A percentile compares a stretch with the other conserved stretches of the same genome.
Evolutionary conservation across 768 basidiomycete species (phyloP).

Genomic region (Boletus fagicola): DNA sequence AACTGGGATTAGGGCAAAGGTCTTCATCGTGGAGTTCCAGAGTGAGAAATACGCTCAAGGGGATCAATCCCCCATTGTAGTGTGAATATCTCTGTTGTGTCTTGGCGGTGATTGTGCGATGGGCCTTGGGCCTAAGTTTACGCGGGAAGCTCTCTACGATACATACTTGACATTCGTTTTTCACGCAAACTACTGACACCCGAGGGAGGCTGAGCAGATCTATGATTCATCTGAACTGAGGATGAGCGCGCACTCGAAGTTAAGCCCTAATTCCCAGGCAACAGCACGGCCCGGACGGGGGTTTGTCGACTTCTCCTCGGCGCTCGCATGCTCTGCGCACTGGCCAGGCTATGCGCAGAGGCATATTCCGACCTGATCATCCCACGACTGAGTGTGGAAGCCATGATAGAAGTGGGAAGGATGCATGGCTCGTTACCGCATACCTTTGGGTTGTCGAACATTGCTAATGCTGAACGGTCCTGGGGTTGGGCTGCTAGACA

Average conservation of each 20-base stretch:
- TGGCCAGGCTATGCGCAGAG: not conserved
- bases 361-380: not conserved
- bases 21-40: not conserved
- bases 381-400: not conserved
- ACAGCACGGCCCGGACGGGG: too few species aligned
- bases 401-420: not conserved
- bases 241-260: not conserved
- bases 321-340: too few species aligned
- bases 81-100: not conserved
- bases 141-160: not conserved
- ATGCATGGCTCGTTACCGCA: not conserved
- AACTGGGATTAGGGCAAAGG: not conserved
- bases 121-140: not conserved
- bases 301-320: not conserved
- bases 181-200: not conserved
- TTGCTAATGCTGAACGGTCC: not conserved
- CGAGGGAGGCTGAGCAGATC: not conserved
- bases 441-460: not conserved
- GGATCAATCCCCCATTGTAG: not conserved
- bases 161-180: not conserved
- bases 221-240: too few species aligned
- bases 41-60: not conserved
- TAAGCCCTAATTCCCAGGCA: too few species aligned
- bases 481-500: not conserved
- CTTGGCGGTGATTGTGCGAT: not conserved